These are phyloP conservation scores for Fraxinus sp. DNA, from an alignment of 305 asterid genomes.

Conservation along the genomic window DNA sequence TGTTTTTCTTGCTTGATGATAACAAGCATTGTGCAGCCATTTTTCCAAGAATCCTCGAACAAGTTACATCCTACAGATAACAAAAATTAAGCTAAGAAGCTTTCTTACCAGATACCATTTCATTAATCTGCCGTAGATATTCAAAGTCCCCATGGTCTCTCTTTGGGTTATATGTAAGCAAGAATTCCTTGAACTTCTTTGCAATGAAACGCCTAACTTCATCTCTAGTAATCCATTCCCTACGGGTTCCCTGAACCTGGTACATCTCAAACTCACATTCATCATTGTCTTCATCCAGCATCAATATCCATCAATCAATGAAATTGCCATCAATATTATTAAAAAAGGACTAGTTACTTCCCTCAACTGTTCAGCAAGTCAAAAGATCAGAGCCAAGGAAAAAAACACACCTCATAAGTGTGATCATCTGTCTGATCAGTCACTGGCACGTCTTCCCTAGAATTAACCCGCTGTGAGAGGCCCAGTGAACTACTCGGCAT, in stretches of 20 bases:
- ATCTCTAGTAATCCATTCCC: conserved; percentile 97
- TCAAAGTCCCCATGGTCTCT: conserved; percentile 77
- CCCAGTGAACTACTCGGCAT: conserved; percentile 64
- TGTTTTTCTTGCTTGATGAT: conserved; percentile 4
- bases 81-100: conserved; percentile 6
- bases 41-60: neutral
- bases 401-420: conserved; percentile 56
- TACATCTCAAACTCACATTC: conserved; percentile 84
- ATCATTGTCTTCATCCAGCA: conserved; percentile 82
- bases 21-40: conserved; percentile 18
- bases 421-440: conserved; percentile 88
- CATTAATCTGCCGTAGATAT: conserved; percentile 88
- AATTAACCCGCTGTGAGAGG: conserved; percentile 55
- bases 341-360: neutral
- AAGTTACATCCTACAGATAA: neutral
- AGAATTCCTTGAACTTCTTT: conserved; percentile 81
- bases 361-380: neutral
- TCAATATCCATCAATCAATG: conserved; percentile 15
- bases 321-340: neutral
- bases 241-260: conserved; percentile 81
- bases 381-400: neutral
- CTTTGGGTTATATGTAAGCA: conserved; percentile 79
- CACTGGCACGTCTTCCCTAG: conserved; percentile 78
- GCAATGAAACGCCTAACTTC: conserved; percentile 95
- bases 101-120: conserved; percentile 81